Evolutionary conservation across 495 filamentous ascomycete genomes (phyloP).

Genomic region (Penicillium alfredii): DNA sequence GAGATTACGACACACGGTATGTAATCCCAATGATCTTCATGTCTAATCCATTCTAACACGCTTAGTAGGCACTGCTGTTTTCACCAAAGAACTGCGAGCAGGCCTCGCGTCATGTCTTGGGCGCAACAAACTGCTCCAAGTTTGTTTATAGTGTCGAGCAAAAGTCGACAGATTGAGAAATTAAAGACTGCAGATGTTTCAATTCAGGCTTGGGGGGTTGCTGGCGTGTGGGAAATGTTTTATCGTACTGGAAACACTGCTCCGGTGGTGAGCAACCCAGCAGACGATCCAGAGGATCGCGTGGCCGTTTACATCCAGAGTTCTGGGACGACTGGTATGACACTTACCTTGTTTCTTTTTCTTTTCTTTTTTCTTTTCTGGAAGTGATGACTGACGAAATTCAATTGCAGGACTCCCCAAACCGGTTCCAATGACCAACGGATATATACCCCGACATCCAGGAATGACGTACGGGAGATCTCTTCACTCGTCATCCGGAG

Average conservation of each 20-base stretch:
- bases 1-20: conserved; percentile 17
- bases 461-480: conserved; percentile 12
- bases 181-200: conserved; percentile 2
- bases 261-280: conserved; percentile 8
- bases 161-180: conserved; percentile 10
- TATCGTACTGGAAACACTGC: conserved; percentile 1
- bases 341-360: neutral
- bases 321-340: conserved; percentile 48
- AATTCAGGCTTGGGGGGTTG: conserved; percentile 12
- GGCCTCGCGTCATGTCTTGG: conserved; percentile 28
- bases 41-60: conserved; percentile 1
- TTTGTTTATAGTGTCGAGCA: conserved; percentile 21
- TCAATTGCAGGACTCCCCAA: conserved; percentile 32
- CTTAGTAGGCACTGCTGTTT: conserved; percentile 21
- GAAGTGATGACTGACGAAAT: neutral
- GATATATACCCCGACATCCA: conserved; percentile 21
- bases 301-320: conserved; percentile 48
- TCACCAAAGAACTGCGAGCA: conserved; percentile 36
- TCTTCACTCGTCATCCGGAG: conserved; percentile 12
- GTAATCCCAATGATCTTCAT: too few species aligned
- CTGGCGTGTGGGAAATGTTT: conserved; percentile 20
- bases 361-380: neutral
- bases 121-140: conserved; percentile 23
- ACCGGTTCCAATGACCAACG: conserved; percentile 41
- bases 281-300: conserved; percentile 37